Conservation (phyloP, 1,139 yeast species). For the Geotrichum histeridarum region DNA sequence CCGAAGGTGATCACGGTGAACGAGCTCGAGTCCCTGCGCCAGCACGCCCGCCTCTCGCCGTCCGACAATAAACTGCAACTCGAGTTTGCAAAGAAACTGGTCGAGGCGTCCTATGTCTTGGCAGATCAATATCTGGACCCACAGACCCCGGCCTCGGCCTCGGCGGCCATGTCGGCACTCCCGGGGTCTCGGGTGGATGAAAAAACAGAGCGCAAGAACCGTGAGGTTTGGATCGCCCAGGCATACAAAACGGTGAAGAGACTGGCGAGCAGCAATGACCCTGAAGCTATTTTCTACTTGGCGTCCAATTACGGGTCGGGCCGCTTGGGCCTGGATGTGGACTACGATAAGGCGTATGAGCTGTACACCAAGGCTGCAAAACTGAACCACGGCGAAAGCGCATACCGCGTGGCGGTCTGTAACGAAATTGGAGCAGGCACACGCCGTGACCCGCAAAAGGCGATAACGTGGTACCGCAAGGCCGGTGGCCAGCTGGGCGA, state of each 20-base stretch:
- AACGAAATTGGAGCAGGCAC: constrained; percentile 63
- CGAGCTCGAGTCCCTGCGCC: constrained; percentile 32
- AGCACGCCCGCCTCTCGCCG: constrained; percentile 28
- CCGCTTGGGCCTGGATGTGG: constrained; percentile 48
- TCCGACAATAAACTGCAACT: constrained; percentile 36
- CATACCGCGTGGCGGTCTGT: constrained; percentile 63
- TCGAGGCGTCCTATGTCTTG: constrained; percentile 34
- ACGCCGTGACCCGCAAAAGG: constrained; percentile 42
- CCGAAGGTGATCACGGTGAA: constrained; percentile 28
- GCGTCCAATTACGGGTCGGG: constrained; percentile 60
- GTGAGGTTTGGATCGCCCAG: constrained; percentile 49
- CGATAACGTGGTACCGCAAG: constrained; percentile 49
- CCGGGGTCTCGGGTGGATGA: constrained; percentile 32
- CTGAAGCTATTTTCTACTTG: constrained; percentile 51
- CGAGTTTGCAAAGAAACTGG: constrained; percentile 37
- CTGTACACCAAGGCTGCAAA: constrained; percentile 54
- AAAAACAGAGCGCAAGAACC: constrained; percentile 47
- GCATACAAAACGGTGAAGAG: constrained; percentile 55
- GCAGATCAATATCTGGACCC: constrained; percentile 34
- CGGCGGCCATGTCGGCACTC: neutral
- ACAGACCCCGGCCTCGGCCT: constrained; percentile 24
- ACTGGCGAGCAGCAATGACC: constrained; percentile 42
- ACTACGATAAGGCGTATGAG: constrained; percentile 56
- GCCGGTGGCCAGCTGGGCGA: constrained; percentile 61
- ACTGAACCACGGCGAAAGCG: constrained; percentile 52